These are phyloP conservation scores for Cordyceps cateniannulata DNA, from an alignment of 2,329 filamentous ascomycete genomes.

Conservation along the genomic window DNA sequence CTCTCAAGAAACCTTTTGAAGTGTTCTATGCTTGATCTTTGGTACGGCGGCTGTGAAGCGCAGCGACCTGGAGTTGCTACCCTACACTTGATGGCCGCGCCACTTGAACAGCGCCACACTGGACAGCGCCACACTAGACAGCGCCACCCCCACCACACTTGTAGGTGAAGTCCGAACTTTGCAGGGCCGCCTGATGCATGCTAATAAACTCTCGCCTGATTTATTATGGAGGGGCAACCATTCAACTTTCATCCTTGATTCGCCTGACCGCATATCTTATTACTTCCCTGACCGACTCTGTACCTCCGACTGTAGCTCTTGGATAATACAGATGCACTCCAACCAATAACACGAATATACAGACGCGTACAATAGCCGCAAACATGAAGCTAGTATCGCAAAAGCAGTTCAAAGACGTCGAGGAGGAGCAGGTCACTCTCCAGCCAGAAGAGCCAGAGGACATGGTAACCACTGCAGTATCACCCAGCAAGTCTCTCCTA, in stretches of 20 bases:
- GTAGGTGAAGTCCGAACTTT: not conserved
- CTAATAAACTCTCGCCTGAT: not conserved
- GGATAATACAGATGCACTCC: not conserved
- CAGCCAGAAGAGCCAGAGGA: constrained; percentile 40
- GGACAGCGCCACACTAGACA: constrained; percentile 6
- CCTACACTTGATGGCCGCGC: too few species aligned
- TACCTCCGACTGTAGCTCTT: not conserved
- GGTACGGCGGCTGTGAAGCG: too few species aligned
- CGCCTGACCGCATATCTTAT: constrained; percentile 7
- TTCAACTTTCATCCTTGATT: not conserved
- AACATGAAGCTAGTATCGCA: constrained; percentile 35
- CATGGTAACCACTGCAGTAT: constrained; percentile 30
- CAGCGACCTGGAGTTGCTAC: too few species aligned
- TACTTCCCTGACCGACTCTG: not conserved
- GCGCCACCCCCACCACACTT: constrained; percentile 8
- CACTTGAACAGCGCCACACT: too few species aligned
- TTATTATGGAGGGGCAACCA: not conserved
- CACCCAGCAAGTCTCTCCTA: constrained; percentile 11
- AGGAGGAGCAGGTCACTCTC: constrained; percentile 36
- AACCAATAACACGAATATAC: not conserved
- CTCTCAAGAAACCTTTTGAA: too few species aligned
- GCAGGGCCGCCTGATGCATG: too few species aligned
- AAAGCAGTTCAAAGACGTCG: constrained; percentile 30
- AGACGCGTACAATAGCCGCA: constrained; percentile 9
- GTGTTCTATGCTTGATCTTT: too few species aligned